A percentile compares a stretch with the other conserved stretches of the same genome.
Conservation (phyloP, 139 green algal genomes). For the Haematococcus lacustris region DNA sequence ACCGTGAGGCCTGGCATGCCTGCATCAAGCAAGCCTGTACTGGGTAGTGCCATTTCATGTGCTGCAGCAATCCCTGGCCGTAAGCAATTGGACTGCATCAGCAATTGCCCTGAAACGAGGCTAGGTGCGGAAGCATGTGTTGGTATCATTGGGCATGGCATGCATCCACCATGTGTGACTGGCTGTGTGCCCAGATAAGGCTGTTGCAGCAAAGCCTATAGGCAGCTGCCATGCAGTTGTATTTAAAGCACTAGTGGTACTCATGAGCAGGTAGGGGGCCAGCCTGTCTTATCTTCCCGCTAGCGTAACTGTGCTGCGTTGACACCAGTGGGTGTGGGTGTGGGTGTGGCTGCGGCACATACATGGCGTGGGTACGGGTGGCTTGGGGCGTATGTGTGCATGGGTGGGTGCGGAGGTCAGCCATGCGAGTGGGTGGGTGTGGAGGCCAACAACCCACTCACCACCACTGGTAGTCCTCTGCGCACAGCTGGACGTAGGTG, state of each 20-base stretch:
- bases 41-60: neutral
- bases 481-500: constrained; percentile 86
- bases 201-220: too few relatives aligned
- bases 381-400: neutral
- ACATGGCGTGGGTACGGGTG: neutral
- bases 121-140: too few relatives aligned
- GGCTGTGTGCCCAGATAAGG: too few relatives aligned
- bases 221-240: too few relatives aligned
- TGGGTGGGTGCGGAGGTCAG: too few relatives aligned
- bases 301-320: neutral
- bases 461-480: constrained; percentile 92
- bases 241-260: too few relatives aligned
- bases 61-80: neutral
- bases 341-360: neutral
- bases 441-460: constrained; percentile 25
- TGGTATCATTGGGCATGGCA: too few relatives aligned
- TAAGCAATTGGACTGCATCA: too few relatives aligned
- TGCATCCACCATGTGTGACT: too few relatives aligned
- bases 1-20: neutral
- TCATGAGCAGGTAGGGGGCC: too few relatives aligned
- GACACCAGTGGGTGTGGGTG: neutral
- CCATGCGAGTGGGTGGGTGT: neutral
- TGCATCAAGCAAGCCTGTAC: neutral
- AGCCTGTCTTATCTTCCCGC: neutral
- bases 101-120: too few relatives aligned